Conservation (phyloP, 495 filamentous ascomycete genomes). For the Coniosporium apollinis region DNA sequence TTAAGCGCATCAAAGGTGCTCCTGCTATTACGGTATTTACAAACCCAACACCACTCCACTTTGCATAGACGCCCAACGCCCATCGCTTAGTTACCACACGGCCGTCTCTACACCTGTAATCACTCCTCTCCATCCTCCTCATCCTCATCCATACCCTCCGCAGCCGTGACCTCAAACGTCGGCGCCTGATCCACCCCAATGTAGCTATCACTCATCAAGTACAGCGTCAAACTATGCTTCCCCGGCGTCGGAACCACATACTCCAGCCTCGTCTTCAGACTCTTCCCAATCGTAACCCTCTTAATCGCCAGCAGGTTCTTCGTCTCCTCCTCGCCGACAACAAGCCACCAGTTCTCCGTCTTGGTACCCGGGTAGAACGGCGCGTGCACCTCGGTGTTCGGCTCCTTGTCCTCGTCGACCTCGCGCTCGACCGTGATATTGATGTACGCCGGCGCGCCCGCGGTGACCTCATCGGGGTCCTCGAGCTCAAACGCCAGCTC, state of each 20-base stretch:
- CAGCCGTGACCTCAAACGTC: conserved; percentile 64
- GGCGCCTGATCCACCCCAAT: conserved; percentile 95
- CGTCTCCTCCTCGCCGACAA: conserved; percentile 74
- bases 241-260: conserved; percentile 76
- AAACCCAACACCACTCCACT: too few relatives aligned
- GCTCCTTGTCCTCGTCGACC: conserved; percentile 53
- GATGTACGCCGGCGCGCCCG: conserved; percentile 68
- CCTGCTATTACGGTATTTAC: too few relatives aligned
- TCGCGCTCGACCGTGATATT: conserved; percentile 79
- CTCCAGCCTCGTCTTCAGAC: conserved; percentile 65
- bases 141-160: conserved; percentile 91
- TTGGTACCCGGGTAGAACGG: conserved; percentile 88
- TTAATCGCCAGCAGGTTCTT: conserved; percentile 85
- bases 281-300: conserved; percentile 68
- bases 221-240: conserved; percentile 75
- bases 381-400: conserved; percentile 76
- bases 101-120: conserved; percentile 25
- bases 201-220: conserved; percentile 95
- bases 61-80: neutral
- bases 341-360: conserved; percentile 96
- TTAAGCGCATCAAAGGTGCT: too few relatives aligned
- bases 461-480: conserved; percentile 59
- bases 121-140: conserved; percentile 68
- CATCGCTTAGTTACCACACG: neutral
- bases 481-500: conserved; percentile 78